Conservation (phyloP, 225 moss, liverwort and hornwort species). For the Climacium dendroides region DNA sequence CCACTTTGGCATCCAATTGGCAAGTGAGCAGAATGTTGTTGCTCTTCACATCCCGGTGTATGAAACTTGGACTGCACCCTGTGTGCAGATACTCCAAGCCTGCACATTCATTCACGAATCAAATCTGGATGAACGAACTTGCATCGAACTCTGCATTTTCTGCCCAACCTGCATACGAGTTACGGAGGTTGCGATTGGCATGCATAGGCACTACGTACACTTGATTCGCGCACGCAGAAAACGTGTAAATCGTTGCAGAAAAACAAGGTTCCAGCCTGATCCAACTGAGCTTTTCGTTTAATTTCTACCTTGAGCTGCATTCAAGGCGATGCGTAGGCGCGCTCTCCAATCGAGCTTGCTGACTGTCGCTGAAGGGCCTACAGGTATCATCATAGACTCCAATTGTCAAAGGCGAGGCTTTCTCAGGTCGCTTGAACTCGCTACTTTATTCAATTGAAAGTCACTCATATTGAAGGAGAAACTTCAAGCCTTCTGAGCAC, state of each 20-base stretch:
- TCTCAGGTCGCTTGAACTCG: not conserved
- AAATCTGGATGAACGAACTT: not conserved
- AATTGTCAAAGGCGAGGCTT: not conserved
- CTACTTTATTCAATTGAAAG: accelerated
- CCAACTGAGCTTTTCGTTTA: not conserved
- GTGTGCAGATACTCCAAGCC: too few species aligned
- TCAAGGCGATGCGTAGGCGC: slow-evolving; percentile 32
- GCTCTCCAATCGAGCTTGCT: slow-evolving; percentile 20
- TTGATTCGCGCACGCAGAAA: not conserved
- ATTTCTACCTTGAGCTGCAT: slow-evolving; percentile 56
- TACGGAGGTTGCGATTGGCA: not conserved
- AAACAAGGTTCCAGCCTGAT: not conserved
- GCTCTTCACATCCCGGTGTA: too few species aligned
- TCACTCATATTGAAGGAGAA: too few species aligned
- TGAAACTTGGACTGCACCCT: too few species aligned
- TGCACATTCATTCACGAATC: too few species aligned
- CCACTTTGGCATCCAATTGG: too few species aligned
- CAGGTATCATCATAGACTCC: not conserved
- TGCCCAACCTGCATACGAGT: not conserved
- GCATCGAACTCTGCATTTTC: not conserved
- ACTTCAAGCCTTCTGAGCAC: not conserved
- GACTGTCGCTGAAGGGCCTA: not conserved
- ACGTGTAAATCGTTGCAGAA: not conserved
- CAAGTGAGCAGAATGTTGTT: too few species aligned
- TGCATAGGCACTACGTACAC: too few species aligned